phyloP scores from a whole-genome alignment of 1,284 basidiomycete genomes.

The Cryptococcus wingfieldii region DNA sequence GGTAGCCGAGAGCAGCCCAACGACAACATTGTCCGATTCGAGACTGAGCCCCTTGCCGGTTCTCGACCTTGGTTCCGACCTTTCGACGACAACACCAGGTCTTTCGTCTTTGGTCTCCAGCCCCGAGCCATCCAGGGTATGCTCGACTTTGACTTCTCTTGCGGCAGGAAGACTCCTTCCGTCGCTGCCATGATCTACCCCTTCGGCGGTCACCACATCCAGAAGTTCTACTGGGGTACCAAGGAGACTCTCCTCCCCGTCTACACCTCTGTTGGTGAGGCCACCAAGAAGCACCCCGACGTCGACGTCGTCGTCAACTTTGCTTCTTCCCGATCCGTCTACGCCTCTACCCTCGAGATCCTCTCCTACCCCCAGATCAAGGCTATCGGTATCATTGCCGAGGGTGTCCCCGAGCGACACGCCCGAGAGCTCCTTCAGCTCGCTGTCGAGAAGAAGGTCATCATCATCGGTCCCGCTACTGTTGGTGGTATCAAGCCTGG shows the following conservation, averaged over 20 bases:
- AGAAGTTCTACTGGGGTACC: constrained; percentile 99
- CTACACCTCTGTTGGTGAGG: constrained; percentile 89
- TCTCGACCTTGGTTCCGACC: constrained; percentile 75
- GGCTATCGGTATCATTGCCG: constrained; percentile 90
- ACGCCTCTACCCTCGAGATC: constrained; percentile 89
- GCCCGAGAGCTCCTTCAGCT: constrained; percentile 92
- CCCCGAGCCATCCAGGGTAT: constrained; percentile 99
- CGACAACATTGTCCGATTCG: constrained; percentile 87
- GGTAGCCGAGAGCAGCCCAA: constrained; percentile 78
- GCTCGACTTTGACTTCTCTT: constrained; percentile 99
- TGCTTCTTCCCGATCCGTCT: constrained; percentile 89
- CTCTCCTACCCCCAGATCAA: constrained; percentile 68
- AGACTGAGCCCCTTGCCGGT: constrained; percentile 46
- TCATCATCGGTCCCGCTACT: constrained; percentile 97
- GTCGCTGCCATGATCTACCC: constrained; percentile 99
- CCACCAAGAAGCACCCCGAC: constrained; percentile 90
- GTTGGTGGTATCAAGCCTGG: constrained; percentile 99
- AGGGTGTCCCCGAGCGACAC: constrained; percentile 97
- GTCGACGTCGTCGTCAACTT: constrained; percentile 99
- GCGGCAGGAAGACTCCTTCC: constrained; percentile 85
- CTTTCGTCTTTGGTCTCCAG: constrained; percentile 97
- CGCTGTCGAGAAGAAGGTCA: constrained; percentile 77
- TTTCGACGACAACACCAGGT: constrained; percentile 87
- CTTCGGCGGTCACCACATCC: constrained; percentile 98
- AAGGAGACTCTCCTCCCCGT: constrained; percentile 98